These are phyloP conservation scores for Saccharomyces jurei DNA, from an alignment of 805 yeast genomes.

Conservation along the genomic window DNA sequence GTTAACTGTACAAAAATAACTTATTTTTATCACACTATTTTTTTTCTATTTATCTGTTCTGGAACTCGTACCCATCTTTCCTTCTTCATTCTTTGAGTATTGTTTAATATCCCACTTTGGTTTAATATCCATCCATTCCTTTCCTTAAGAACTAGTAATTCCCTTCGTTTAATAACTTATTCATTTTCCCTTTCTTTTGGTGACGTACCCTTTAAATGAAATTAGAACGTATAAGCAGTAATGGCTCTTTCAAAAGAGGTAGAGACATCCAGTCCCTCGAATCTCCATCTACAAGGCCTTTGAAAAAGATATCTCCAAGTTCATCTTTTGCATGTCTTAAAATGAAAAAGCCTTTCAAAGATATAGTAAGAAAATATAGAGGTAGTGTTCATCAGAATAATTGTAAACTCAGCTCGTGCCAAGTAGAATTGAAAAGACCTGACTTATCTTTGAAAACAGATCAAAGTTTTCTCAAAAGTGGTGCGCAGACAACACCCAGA, in stretches of 20 bases:
- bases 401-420: neutral
- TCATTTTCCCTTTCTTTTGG: neutral
- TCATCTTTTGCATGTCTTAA: neutral
- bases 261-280: slow-evolving; percentile 12
- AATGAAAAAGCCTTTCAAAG: slow-evolving; percentile 2
- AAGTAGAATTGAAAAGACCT: neutral
- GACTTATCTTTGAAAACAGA: neutral
- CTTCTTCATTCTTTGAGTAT: neutral
- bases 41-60: neutral
- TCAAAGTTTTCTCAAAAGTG: neutral
- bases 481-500: neutral
- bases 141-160: neutral
- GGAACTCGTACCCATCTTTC: neutral
- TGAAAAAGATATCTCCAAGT: slow-evolving; percentile 7
- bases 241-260: slow-evolving; percentile 13
- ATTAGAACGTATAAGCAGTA: slow-evolving; percentile 3
- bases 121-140: slow-evolving; percentile 1
- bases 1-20: neutral
- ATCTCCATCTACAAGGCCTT: slow-evolving; percentile 3
- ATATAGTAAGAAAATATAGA: slow-evolving; percentile 4
- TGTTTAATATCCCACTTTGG: neutral
- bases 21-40: neutral
- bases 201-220: slow-evolving; percentile 4
- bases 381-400: neutral
- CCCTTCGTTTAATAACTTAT: neutral